Evolutionary conservation across 176 grass and related monocot species (phyloP).

Genomic region (Poa annua): DNA sequence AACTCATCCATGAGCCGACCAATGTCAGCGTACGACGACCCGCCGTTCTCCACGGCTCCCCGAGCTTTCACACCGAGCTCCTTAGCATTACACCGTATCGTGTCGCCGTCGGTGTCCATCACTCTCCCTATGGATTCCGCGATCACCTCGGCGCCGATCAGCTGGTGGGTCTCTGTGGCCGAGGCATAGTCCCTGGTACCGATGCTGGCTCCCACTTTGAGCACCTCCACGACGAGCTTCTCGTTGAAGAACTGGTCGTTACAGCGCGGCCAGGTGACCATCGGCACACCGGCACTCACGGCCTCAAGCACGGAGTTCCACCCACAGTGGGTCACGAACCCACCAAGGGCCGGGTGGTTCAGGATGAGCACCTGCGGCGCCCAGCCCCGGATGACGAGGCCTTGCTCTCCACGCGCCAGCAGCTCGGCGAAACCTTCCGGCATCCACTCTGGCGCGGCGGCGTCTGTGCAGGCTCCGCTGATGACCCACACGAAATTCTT

Average conservation of each 20-base stretch:
- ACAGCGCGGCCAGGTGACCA: slow-evolving; percentile 76
- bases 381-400: slow-evolving; percentile 40
- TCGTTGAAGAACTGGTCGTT: slow-evolving; percentile 81
- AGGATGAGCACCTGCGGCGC: slow-evolving; percentile 66
- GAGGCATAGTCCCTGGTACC: not conserved
- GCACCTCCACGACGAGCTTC: slow-evolving; percentile 63
- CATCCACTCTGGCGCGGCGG: not conserved
- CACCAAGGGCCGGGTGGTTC: slow-evolving; percentile 49
- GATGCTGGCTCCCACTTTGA: not conserved
- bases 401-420: not conserved
- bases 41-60: not conserved
- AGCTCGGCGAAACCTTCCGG: not conserved
- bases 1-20: not conserved
- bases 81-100: not conserved
- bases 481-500: not conserved
- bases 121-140: not conserved
- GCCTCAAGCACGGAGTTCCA: slow-evolving; percentile 71
- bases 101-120: not conserved
- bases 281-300: slow-evolving; percentile 58
- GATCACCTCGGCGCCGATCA: not conserved
- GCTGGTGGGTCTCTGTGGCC: not conserved
- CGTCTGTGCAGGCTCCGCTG: not conserved
- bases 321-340: slow-evolving; percentile 76
- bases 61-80: not conserved
- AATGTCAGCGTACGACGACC: not conserved